Percentiles rank a stretch among this genome's conserved stretches.
phyloP scores from a whole-genome alignment of 192 early-diverging fungal genomes.

The Mortierella claussenii region DNA sequence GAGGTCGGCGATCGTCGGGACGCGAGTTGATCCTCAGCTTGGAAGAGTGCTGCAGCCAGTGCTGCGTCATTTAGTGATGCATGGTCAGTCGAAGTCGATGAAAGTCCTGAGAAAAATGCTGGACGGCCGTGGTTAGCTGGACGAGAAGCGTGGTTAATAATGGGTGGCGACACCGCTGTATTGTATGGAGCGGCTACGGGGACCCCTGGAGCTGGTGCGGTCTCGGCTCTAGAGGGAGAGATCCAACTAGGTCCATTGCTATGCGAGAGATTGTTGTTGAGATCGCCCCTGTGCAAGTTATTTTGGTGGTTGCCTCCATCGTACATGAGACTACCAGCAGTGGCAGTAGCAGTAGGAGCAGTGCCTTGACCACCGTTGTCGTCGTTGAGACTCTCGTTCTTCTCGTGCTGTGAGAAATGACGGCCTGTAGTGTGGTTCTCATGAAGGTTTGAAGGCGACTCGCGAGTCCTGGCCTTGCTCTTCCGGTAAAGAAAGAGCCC shows the following conservation, averaged over 20 bases:
- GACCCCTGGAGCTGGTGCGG: background rate
- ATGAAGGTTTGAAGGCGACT: background rate
- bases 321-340: background rate
- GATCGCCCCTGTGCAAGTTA: background rate
- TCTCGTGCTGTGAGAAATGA: background rate
- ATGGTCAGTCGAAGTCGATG: background rate
- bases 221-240: background rate
- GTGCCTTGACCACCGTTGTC: background rate
- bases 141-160: background rate
- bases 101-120: no score
- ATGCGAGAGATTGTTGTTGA: no score
- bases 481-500: constrained; percentile 26
- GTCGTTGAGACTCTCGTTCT: background rate
- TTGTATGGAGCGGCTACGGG: background rate
- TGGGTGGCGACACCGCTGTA: background rate
- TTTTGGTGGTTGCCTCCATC: background rate
- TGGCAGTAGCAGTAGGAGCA: background rate
- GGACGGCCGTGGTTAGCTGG: background rate
- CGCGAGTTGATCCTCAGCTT: constrained; percentile 16
- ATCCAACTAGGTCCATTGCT: no score
- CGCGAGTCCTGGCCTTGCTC: background rate
- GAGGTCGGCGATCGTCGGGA: background rate
- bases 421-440: background rate
- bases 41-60: constrained; percentile 22
- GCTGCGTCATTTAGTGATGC: constrained; percentile 4